Base-by-base conservation (phyloP, 768 basidiomycete species). In the Boletus sp. region DNA sequence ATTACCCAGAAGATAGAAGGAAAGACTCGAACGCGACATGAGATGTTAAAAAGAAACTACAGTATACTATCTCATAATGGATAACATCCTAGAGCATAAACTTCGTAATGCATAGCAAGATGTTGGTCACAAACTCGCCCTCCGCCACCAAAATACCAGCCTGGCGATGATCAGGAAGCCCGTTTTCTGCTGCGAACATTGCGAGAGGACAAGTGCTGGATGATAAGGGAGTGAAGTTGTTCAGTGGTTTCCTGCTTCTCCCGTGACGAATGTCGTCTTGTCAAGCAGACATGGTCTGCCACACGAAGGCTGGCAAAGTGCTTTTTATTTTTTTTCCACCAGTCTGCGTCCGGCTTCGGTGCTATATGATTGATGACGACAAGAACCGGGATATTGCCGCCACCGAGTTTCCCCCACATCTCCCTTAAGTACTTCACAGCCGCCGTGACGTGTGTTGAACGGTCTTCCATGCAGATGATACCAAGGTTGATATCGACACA, bases 321-420 rank as follows among this genome's bases (percentile, higher is more conserved):
- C 11, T 51, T 64, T 33, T 62, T 50, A 20, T 67, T 67, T 36
- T 58, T 60, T 32, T 65, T 58, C 65, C 65, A 67, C 65, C 65
- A 67, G 12, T 46, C 24, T 32, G 41, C 28, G 30, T 67, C 57
- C 1, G 65, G 65, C n/a, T 47, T 54, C 4, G 65, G 65, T 9
- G 63, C 30, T 10, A 57, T 57, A 36, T 67, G 65, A 44, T 55
- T 66, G 52, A 66, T 50, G 40, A 66, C 66, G 42, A 66, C 54
- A 17, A 66, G 55, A 50, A 66, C 44, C 1, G 63, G 65, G 2
- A 65, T 53, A 2, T 62, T 59, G 12, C 57, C 54, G 8, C 58
- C 18, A 4, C 56, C 57, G 28, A 62, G 65, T 7, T 57, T 65
- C 28, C 12, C 44, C 65, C 66, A 66, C 50, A 50, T 57, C 35